Evolutionary conservation across 352 stramenopile genomes (phyloP), one percentile per base, ranked within the genome.

Genomic region (Globisporangium cylindrosporum): DNA sequence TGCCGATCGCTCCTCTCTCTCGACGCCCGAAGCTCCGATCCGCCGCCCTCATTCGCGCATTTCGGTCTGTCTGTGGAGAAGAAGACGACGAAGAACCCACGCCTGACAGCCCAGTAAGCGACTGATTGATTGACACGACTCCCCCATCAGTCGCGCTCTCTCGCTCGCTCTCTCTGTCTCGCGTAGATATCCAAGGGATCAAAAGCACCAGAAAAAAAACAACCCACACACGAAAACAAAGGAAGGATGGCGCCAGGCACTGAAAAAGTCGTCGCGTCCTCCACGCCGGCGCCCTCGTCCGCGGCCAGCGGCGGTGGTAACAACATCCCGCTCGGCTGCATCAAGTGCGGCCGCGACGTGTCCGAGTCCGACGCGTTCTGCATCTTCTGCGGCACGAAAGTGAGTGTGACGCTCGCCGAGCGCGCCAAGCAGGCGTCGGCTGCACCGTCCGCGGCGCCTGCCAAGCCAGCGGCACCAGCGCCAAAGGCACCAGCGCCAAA

Each of bases 361-460:
- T 79, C 86, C 54, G 75, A 88, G 62, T 62, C 81, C 29, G 88
- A 95, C 77, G 76, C 86, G 51, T 93, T 95, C 74, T 95, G 88
- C 73, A 95, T 95, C 74, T 95, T 90, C 75, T 95, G 88, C 65
- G 88, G 88, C 68, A 95, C 86, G 62, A 94, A 94, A 61, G 86
- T 94, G 67, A 88, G 79, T 61, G 70, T 87, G 59, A 86, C 82
- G 70, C 62, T 90, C 29, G 78, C 79, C 6, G 79, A 89, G 72
- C 79, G 82, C 46, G 83, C 86, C 66, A 72, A 76, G 48, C 46
- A 69, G 14, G 58, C 75, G 22, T 49, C 72, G 4, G 24, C 70
- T 3, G 58, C 74, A 10, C 56, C 72, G 10, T 27, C 70, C 9
- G 54, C 72, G 1, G 32, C 68, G 0, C 38, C 68, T 15, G 32